Evolutionary conservation across 257 asterid species (phyloP), one percentile per base, ranked within the genome.

Genomic region (Salvia splendens): DNA sequence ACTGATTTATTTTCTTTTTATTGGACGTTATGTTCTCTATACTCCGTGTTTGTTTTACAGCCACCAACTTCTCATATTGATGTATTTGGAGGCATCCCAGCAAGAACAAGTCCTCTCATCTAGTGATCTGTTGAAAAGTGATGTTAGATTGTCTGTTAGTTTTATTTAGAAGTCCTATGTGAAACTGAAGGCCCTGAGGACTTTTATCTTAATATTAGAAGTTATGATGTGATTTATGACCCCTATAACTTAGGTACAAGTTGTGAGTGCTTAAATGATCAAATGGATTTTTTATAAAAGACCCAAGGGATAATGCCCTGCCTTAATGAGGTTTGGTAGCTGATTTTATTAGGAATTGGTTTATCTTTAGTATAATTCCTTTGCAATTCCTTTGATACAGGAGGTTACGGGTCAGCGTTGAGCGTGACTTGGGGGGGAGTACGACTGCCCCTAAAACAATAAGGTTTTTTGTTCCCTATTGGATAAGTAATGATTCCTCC

Each of bases 381-480:
- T 55, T 43, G 16, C 65, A 62, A 56, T 69, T 54, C 42, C 49
- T 65, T 77, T 9, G 42, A 3, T 77, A 59, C 87, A 92, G 99
- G 96, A 86, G 95, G 82, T 74, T 94, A 69, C 89, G 96, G 30
- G 93, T 94, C 67, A 91, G 99, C 83, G 84, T 94, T 80, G 99
- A 94, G 78, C 95, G 96, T 70, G 95, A 91, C 77, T 75, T 91
- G 76, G 99, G 99, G 42, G 99, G 96, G 70, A 84, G 89, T 61
- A 77, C 89, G 41, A 95, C 97, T 80, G 81, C 97, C 65, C 95
- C 95, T n/a, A 94, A 94, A 84, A 91, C 88, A 77, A 80, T 94
- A 58, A 86, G 96, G 80, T 85, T 94, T 73, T 94, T 88, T 78
- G 97, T 94, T 73, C 99, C 99, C n/a, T 94, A 94, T 75, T 94